These are phyloP conservation scores for Angomonas desouzai DNA, from an alignment of 208 protist genomes.

Conservation along the genomic window DNA sequence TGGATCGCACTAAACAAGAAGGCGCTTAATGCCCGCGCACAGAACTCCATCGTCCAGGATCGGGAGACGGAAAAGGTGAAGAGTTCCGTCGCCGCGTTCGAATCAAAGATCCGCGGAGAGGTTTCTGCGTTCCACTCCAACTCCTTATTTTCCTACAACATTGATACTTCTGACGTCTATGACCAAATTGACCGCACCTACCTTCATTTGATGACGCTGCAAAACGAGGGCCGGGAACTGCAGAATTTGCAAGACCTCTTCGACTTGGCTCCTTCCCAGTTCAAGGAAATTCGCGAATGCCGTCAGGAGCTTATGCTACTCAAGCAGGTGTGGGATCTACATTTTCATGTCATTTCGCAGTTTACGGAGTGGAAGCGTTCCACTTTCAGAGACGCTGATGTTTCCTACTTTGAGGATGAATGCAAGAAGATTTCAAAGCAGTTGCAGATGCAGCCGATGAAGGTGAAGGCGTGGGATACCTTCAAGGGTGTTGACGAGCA, in stretches of 20 bases:
- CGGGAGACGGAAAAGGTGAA: conserved; percentile 92
- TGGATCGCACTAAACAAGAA: conserved; percentile 91
- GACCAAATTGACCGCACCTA: conserved; percentile 80
- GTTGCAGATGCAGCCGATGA: conserved; percentile 90
- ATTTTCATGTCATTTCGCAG: conserved; percentile 90
- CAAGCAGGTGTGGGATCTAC: conserved; percentile 93
- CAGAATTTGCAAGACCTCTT: conserved; percentile 94
- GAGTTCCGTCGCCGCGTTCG: conserved; percentile 76
- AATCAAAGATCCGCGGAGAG: conserved; percentile 66
- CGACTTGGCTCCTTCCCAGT: conserved; percentile 91
- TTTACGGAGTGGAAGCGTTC: conserved; percentile 93
- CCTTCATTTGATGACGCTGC: conserved; percentile 77
- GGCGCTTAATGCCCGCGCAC: conserved; percentile 90
- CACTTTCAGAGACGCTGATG: conserved; percentile 92
- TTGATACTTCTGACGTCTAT: conserved; percentile 77
- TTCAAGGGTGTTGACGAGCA: conserved; percentile 93
- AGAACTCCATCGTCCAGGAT: conserved; percentile 91
- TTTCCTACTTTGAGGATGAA: conserved; percentile 91
- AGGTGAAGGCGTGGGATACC: conserved; percentile 92
- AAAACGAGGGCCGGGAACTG: conserved; percentile 84
- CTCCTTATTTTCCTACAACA: conserved; percentile 82
- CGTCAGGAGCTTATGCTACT: conserved; percentile 89
- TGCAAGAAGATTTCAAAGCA: conserved; percentile 93
- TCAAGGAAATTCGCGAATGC: conserved; percentile 90
- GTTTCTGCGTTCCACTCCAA: conserved; percentile 81